A percentile compares a stretch with the other conserved stretches of the same genome.
Evolutionary conservation across 2,329 filamentous ascomycete genomes (phyloP).

Genomic region (Fusarium tupiense): DNA sequence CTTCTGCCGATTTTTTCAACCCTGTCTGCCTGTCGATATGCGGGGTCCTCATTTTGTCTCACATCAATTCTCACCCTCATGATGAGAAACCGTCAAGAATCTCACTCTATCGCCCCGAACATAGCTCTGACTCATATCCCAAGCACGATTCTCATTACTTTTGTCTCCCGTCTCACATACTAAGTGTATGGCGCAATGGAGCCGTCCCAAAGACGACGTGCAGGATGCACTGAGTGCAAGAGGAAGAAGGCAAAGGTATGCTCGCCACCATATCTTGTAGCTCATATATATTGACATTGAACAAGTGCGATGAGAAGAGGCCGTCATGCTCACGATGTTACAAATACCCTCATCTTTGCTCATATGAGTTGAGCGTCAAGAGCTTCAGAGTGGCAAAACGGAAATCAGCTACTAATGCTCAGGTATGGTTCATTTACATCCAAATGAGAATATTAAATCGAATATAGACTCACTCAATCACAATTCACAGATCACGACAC

Average conservation of each 20-base stretch:
- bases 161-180: rapidly evolving
- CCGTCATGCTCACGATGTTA: slow-evolving; percentile 1
- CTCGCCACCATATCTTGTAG: rapidly evolving
- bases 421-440: background rate
- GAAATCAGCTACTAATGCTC: background rate
- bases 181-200: background rate
- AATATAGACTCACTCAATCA: background rate
- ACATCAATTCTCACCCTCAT: no score
- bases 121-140: background rate
- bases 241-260: slow-evolving; percentile 20
- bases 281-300: rapidly evolving
- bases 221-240: slow-evolving; percentile 15
- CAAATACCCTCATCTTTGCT: slow-evolving; percentile 2
- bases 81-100: background rate
- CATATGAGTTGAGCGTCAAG: slow-evolving; percentile 10
- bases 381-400: background rate
- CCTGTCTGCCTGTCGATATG: background rate
- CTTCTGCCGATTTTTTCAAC: background rate
- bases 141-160: rapidly evolving
- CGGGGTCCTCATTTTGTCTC: background rate
- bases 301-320: slow-evolving; percentile 6
- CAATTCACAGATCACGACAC: background rate
- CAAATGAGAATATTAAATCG: rapidly evolving
- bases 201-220: background rate
- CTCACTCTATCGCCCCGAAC: rapidly evolving